Percentiles rank a stretch among this genome's conserved stretches.
Conservation (phyloP, 1,139 yeast species). For the Zygoascus meyerae region DNA sequence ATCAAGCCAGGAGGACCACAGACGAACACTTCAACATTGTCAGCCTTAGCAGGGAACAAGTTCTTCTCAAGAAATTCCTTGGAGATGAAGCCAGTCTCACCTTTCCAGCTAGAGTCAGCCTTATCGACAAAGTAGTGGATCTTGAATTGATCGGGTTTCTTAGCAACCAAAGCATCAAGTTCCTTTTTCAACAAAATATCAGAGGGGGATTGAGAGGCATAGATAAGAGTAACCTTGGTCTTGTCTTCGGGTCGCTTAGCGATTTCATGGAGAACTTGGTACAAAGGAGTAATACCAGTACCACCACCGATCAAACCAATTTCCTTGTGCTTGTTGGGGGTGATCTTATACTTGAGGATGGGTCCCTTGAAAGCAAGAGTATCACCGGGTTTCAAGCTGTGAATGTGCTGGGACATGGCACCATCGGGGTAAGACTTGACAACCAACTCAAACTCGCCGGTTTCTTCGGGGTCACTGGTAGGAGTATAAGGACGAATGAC, state of each 20-base stretch:
- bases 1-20: conserved; percentile 91
- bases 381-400: conserved; percentile 68
- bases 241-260: conserved; percentile 64
- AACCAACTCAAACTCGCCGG: conserved; percentile 74
- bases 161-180: conserved; percentile 50
- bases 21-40: conserved; percentile 64
- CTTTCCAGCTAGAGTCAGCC: conserved; percentile 47
- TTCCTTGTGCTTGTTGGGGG: conserved; percentile 73
- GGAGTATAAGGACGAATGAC: conserved; percentile 98
- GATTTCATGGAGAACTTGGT: conserved; percentile 78
- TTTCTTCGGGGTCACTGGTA: conserved; percentile 57
- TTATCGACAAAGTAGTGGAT: conserved; percentile 77
- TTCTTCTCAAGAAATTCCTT: conserved; percentile 56
- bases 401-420: conserved; percentile 74
- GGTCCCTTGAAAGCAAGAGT: conserved; percentile 93
- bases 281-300: conserved; percentile 92
- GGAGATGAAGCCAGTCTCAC: conserved; percentile 62
- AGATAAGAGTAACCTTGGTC: conserved; percentile 61
- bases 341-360: conserved; percentile 86
- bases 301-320: conserved; percentile 93
- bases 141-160: conserved; percentile 69
- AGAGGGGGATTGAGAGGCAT: conserved; percentile 60
- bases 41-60: conserved; percentile 52
- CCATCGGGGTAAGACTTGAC: conserved; percentile 82
- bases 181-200: conserved; percentile 47